Percentiles rank a stretch among this genome's conserved stretches.
Conservation (phyloP, 805 yeast species). For the Saturnispora ahearnii region DNA sequence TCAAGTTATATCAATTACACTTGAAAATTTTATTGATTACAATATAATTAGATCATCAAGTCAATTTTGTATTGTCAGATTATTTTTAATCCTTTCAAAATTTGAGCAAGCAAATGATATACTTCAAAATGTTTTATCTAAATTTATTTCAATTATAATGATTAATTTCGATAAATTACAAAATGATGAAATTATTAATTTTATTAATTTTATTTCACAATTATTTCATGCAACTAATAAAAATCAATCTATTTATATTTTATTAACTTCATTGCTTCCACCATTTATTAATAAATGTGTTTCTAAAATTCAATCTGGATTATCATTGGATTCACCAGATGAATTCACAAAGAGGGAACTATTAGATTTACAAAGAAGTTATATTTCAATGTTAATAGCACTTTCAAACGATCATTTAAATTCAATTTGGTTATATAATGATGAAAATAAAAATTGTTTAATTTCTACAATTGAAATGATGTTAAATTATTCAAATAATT, state of each 20-base stretch:
- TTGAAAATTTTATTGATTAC: slow-evolving; percentile 60
- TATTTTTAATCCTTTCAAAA: slow-evolving; percentile 63
- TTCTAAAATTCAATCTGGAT: slow-evolving; percentile 23
- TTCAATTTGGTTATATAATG: slow-evolving; percentile 60
- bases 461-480: slow-evolving; percentile 54
- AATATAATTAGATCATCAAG: slow-evolving; percentile 77
- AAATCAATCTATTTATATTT: slow-evolving; percentile 54
- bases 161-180: slow-evolving; percentile 48
- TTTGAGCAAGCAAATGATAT: slow-evolving; percentile 28
- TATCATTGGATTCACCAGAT: slow-evolving; percentile 20
- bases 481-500: slow-evolving; percentile 52
- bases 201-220: slow-evolving; percentile 80
- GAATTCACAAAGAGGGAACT: slow-evolving; percentile 44
- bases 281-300: slow-evolving; percentile 68
- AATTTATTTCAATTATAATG: slow-evolving; percentile 61
- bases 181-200: slow-evolving; percentile 63
- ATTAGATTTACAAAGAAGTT: slow-evolving; percentile 56
- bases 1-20: slow-evolving; percentile 73
- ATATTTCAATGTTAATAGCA: slow-evolving; percentile 59
- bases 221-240: slow-evolving; percentile 58
- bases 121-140: slow-evolving; percentile 42
- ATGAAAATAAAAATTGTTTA: slow-evolving; percentile 49
- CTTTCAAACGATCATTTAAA: slow-evolving; percentile 71
- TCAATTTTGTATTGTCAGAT: slow-evolving; percentile 78
- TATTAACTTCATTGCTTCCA: slow-evolving; percentile 61